Evolutionary conservation across 345 rosid genomes (phyloP).

Genomic region (Linum lewisii): DNA sequence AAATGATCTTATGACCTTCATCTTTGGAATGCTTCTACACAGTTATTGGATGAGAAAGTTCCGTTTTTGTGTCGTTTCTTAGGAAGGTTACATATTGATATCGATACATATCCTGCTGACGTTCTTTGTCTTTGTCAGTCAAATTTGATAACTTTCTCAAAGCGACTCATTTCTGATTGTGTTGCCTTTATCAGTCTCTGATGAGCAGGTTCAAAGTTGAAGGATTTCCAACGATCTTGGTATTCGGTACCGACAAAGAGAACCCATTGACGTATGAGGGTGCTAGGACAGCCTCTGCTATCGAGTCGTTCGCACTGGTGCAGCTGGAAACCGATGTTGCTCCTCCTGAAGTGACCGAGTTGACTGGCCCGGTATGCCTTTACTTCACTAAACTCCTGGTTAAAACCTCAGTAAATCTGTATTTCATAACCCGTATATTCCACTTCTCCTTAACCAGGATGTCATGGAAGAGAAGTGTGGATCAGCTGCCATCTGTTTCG

Average conservation of each 20-base stretch:
- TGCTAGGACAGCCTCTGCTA: conserved; percentile 80
- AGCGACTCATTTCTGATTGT: too few species aligned
- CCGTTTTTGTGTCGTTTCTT: too few species aligned
- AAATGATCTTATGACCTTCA: too few species aligned
- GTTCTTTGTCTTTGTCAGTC: too few species aligned
- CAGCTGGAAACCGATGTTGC: conserved; percentile 78
- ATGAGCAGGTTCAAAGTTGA: conserved; percentile 88
- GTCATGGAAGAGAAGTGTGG: conserved; percentile 86
- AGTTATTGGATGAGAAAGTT: too few species aligned
- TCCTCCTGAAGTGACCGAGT: conserved; percentile 81
- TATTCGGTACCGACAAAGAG: conserved; percentile 86
- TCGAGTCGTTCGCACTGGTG: conserved; percentile 79
- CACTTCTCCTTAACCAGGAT: conserved; percentile 35
- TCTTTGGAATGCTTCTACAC: too few species aligned
- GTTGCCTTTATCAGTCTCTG: conserved; percentile 46
- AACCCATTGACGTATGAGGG: conserved; percentile 75
- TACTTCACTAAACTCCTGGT: conserved; percentile 11
- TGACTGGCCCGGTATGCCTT: conserved; percentile 59
- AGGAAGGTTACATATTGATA: too few species aligned
- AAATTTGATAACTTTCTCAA: too few species aligned
- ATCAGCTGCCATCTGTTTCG: conserved; percentile 89
- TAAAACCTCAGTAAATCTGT: neutral
- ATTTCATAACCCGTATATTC: neutral
- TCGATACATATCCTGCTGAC: too few species aligned
- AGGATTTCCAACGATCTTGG: conserved; percentile 94